Conservation (phyloP, 441 rosid species). For the Hura crepitans region DNA sequence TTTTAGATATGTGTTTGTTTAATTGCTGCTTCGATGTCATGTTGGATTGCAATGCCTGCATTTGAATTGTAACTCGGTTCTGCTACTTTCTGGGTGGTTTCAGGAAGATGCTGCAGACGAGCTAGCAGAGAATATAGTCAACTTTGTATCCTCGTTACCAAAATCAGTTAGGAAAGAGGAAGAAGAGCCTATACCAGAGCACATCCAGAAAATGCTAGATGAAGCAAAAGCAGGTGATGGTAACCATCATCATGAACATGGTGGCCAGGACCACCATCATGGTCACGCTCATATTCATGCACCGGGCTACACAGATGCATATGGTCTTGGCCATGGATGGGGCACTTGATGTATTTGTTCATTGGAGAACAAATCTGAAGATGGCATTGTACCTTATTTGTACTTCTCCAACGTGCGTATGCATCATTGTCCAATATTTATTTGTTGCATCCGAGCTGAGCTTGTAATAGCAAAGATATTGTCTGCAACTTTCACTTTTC, state of each 20-base stretch:
- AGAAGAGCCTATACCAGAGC: constrained; percentile 61
- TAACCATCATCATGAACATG: constrained; percentile 34
- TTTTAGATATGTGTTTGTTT: background rate
- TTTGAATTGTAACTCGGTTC: background rate
- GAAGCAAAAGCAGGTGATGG: constrained; percentile 44
- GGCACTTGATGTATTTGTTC: constrained; percentile 37
- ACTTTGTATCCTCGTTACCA: constrained; percentile 63
- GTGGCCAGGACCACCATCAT: constrained; percentile 32
- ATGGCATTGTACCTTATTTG: background rate
- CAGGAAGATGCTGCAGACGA: constrained; percentile 67
- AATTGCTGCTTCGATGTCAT: too few species aligned
- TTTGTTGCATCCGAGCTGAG: background rate
- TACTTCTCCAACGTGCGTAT: background rate
- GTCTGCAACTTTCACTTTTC: background rate
- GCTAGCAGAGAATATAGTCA: constrained; percentile 47
- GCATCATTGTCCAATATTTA: background rate
- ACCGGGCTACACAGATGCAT: constrained; percentile 53
- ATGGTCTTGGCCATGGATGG: constrained; percentile 76
- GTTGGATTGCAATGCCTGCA: background rate
- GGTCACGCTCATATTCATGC: constrained; percentile 32
- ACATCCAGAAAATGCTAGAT: constrained; percentile 53
- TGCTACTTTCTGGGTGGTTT: constrained; percentile 18
- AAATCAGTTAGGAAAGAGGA: constrained; percentile 42
- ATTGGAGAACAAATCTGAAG: background rate
- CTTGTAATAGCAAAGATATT: background rate